Conservation (phyloP, 1,284 basidiomycete genomes). For the Trichosporon sp. region DNA sequence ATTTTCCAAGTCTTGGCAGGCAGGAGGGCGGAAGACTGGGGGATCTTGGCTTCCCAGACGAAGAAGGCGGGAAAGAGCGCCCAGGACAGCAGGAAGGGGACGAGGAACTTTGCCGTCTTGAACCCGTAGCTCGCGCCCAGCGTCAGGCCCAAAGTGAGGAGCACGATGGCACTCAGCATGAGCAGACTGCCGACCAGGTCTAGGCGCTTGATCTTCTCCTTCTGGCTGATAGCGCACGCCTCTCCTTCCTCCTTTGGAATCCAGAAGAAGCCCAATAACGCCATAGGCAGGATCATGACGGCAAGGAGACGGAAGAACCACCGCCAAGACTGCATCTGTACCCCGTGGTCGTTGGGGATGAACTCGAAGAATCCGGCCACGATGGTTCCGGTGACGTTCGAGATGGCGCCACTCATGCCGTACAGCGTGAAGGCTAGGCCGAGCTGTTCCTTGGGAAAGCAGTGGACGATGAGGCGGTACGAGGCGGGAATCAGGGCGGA, state of each 20-base stretch:
- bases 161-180: constrained; percentile 37
- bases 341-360: constrained; percentile 35
- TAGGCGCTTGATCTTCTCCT: constrained; percentile 25
- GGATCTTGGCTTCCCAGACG: constrained; percentile 32
- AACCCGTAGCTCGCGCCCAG: constrained; percentile 41
- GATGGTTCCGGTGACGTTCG: constrained; percentile 39
- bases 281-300: constrained; percentile 28
- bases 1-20: constrained; percentile 38
- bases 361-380: constrained; percentile 42
- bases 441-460: constrained; percentile 35
- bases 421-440: constrained; percentile 37
- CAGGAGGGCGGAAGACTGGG: constrained; percentile 35
- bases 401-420: constrained; percentile 40
- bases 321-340: constrained; percentile 37
- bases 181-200: constrained; percentile 33
- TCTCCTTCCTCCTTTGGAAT: constrained; percentile 32
- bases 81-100: constrained; percentile 40
- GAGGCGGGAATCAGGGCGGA: constrained; percentile 37
- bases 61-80: constrained; percentile 36
- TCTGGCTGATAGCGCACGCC: too few species aligned
- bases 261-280: constrained; percentile 17
- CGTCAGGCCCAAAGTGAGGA: constrained; percentile 44
- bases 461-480: constrained; percentile 39
- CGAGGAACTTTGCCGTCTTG: constrained; percentile 40
- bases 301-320: constrained; percentile 37